Conservation (phyloP, 768 basidiomycete genomes). For the Pulveroboletus ravenelii region DNA sequence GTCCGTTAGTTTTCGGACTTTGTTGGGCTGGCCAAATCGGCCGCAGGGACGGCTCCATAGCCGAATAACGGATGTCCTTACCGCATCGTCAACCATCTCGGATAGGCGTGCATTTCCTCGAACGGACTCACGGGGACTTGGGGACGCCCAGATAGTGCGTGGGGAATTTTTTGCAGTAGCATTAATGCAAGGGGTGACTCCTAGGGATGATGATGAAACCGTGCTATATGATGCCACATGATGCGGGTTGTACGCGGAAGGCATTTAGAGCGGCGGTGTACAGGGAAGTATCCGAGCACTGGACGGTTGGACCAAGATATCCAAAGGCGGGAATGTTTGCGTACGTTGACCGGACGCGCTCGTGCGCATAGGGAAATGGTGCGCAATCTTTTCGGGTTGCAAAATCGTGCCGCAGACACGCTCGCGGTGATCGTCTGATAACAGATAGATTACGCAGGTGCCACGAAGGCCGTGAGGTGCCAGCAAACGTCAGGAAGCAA, state of each 20-base stretch:
- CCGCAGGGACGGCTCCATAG: constrained; percentile 22
- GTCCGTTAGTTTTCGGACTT: constrained; percentile 16
- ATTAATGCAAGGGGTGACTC: constrained; percentile 10
- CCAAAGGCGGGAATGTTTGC: constrained; percentile 22
- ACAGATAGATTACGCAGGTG: constrained; percentile 16
- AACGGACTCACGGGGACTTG: constrained; percentile 17
- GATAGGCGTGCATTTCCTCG: constrained; percentile 5
- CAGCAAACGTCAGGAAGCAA: constrained; percentile 26
- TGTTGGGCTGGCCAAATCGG: constrained; percentile 19
- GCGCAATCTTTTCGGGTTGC: constrained; percentile 8
- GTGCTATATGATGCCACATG: constrained; percentile 9
- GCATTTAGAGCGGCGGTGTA: constrained; percentile 21
- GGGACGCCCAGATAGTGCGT: constrained; percentile 7
- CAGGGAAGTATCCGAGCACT: constrained; percentile 13
- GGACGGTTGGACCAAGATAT: constrained; percentile 8
- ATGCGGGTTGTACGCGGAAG: constrained; percentile 20
- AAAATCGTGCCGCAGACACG: constrained; percentile 9
- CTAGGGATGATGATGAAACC: constrained; percentile 5
- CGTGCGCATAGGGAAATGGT: constrained; percentile 15
- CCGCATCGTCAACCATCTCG: constrained; percentile 3
- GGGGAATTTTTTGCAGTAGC: constrained; percentile 12
- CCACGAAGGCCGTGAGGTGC: constrained; percentile 28
- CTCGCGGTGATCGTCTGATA: constrained; percentile 22
- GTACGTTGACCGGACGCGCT: constrained; percentile 16
- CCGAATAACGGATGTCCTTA: constrained; percentile 7